Percentiles rank a stretch among this genome's conserved stretches.
phyloP scores from a whole-genome alignment of 257 asterid species.

The Solanum microdontum region DNA sequence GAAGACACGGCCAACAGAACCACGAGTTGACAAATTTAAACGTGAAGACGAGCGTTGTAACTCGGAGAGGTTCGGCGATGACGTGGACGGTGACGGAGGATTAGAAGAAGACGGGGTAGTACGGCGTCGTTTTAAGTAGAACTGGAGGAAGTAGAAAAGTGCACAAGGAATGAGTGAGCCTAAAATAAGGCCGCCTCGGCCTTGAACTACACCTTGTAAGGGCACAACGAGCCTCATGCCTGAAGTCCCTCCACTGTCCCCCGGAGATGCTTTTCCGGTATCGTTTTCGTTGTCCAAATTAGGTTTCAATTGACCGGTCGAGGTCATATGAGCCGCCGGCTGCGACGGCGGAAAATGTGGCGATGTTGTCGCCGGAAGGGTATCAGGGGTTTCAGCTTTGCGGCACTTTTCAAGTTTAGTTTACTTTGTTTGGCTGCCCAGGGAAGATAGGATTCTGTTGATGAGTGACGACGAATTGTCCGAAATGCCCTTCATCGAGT shows the following conservation, averaged over 20 bases:
- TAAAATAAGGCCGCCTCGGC: slow-evolving; percentile 72
- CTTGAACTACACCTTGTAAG: slow-evolving; percentile 86
- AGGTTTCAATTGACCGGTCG: slow-evolving; percentile 11
- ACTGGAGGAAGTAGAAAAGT: slow-evolving; percentile 69
- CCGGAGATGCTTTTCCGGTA: slow-evolving; percentile 6
- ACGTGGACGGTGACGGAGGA: slow-evolving; percentile 41
- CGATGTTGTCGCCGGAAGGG: not conserved
- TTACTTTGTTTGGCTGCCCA: slow-evolving; percentile 23
- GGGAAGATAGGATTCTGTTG: slow-evolving; percentile 36
- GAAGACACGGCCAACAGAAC: slow-evolving; percentile 41
- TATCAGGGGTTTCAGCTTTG: slow-evolving; percentile 1
- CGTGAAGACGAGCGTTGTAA: slow-evolving; percentile 66
- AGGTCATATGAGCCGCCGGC: slow-evolving; percentile 22
- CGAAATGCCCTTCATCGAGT: not conserved
- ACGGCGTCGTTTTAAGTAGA: slow-evolving; percentile 77
- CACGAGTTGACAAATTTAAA: slow-evolving; percentile 46
- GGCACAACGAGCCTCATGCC: slow-evolving; percentile 94
- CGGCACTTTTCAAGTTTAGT: slow-evolving; percentile 14
- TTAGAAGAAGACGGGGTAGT: slow-evolving; percentile 22
- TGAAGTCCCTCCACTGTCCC: not conserved
- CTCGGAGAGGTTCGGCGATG: slow-evolving; percentile 38
- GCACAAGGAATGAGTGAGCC: slow-evolving; percentile 95
- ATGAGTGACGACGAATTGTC: slow-evolving; percentile 11
- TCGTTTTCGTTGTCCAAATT: slow-evolving; percentile 10
- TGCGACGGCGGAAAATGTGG: not conserved